These are phyloP conservation scores for Epichloe scottii DNA, from an alignment of 2,329 filamentous ascomycete species.

Conservation along the genomic window DNA sequence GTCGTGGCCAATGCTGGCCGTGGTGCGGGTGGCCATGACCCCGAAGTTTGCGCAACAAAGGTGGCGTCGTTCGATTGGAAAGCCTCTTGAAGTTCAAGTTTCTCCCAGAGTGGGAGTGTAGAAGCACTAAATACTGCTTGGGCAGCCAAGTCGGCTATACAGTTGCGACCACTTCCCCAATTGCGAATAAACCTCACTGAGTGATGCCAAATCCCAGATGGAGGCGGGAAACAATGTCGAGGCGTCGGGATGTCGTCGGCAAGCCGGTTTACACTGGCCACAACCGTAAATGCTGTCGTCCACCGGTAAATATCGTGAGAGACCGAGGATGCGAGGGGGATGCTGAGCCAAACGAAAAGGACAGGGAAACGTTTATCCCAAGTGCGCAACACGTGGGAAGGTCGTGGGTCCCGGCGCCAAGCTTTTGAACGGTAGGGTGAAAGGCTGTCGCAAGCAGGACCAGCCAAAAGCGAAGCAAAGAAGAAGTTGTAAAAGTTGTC, in stretches of 20 bases:
- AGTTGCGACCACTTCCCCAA: neutral
- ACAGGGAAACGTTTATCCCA: neutral
- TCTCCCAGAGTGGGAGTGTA: neutral
- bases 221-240: neutral
- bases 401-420: neutral
- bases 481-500: neutral
- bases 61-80: neutral
- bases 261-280: neutral
- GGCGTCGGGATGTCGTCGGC: neutral
- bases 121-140: neutral
- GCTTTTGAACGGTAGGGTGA: neutral
- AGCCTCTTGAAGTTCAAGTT: neutral
- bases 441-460: neutral
- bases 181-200: neutral
- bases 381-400: neutral
- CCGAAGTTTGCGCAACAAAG: neutral
- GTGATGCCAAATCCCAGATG: neutral
- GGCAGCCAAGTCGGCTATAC: neutral
- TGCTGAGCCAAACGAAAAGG: neutral
- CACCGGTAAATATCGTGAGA: neutral
- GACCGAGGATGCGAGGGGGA: neutral
- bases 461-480: constrained; percentile 33
- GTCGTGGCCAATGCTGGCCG: constrained; percentile 15
- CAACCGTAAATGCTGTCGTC: neutral
- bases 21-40: constrained; percentile 20